Conservation (phyloP, 805 yeast genomes). For the Candida sakaeoensis region DNA sequence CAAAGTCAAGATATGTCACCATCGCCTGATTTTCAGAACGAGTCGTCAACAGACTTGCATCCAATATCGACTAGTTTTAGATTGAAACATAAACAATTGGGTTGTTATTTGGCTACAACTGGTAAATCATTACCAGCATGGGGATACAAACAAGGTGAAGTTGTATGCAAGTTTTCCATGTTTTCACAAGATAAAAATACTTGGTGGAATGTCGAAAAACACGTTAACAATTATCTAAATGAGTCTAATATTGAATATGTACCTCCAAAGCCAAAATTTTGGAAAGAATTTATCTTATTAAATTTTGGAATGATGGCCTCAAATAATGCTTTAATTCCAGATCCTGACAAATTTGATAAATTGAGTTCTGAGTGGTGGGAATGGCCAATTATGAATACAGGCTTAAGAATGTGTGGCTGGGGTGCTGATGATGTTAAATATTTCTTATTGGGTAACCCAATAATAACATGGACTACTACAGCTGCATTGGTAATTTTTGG, state of each 20-base stretch:
- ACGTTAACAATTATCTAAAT: conserved; percentile 47
- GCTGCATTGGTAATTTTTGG: conserved; percentile 19
- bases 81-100: conserved; percentile 56
- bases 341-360: conserved; percentile 67
- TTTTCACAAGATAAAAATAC: conserved; percentile 56
- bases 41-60: conserved; percentile 52
- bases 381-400: conserved; percentile 80
- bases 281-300: conserved; percentile 70
- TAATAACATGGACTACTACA: conserved; percentile 60
- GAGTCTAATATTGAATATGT: conserved; percentile 28
- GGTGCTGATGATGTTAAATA: conserved; percentile 54
- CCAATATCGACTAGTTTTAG: conserved; percentile 77
- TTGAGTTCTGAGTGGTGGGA: conserved; percentile 78
- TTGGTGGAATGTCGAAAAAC: conserved; percentile 81
- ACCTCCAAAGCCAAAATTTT: conserved; percentile 46
- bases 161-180: conserved; percentile 58
- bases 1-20: conserved; percentile 53
- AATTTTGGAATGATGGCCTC: conserved; percentile 88
- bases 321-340: conserved; percentile 78
- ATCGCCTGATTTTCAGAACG: conserved; percentile 39
- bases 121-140: conserved; percentile 69
- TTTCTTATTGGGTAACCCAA: conserved; percentile 72
- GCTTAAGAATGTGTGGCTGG: conserved; percentile 78
- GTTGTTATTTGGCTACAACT: conserved; percentile 76
- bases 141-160: conserved; percentile 85